Conservation (phyloP, 2,329 filamentous ascomycete species). For the Penicillium sp. region DNA sequence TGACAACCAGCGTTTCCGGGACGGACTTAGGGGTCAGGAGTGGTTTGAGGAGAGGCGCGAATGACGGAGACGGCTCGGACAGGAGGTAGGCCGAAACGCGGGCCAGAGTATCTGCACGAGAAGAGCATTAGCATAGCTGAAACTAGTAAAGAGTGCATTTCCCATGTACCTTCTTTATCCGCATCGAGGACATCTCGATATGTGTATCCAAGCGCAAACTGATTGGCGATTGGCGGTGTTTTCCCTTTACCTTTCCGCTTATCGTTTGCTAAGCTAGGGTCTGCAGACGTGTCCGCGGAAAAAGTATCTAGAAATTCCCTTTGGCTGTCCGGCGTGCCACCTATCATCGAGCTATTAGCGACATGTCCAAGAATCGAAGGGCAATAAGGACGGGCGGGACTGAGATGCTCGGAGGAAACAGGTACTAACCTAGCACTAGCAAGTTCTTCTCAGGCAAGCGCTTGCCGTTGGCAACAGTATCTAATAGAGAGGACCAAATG, state of each 20-base stretch:
- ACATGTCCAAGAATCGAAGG: slow-evolving; percentile 6
- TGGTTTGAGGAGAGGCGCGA: slow-evolving; percentile 71
- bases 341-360: slow-evolving; percentile 39
- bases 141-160: background rate
- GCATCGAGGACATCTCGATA: slow-evolving; percentile 91
- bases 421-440: slow-evolving; percentile 63
- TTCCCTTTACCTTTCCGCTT: slow-evolving; percentile 45
- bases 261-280: slow-evolving; percentile 40
- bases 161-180: slow-evolving; percentile 69
- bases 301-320: slow-evolving; percentile 67
- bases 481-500: slow-evolving; percentile 89
- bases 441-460: slow-evolving; percentile 85
- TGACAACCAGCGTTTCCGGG: slow-evolving; percentile 75
- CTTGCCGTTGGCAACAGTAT: slow-evolving; percentile 81
- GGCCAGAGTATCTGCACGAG: slow-evolving; percentile 64
- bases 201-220: slow-evolving; percentile 85
- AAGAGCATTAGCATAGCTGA: slow-evolving; percentile 3
- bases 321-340: slow-evolving; percentile 73
- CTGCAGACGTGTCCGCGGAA: slow-evolving; percentile 34
- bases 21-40: slow-evolving; percentile 76
- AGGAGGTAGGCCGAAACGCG: slow-evolving; percentile 83
- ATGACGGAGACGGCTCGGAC: slow-evolving; percentile 72
- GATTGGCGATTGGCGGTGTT: slow-evolving; percentile 74
- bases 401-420: background rate
- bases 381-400: slow-evolving; percentile 3